phyloP scores from a whole-genome alignment of 108 stramenopile genomes.

The Cyclotella atomus region DNA sequence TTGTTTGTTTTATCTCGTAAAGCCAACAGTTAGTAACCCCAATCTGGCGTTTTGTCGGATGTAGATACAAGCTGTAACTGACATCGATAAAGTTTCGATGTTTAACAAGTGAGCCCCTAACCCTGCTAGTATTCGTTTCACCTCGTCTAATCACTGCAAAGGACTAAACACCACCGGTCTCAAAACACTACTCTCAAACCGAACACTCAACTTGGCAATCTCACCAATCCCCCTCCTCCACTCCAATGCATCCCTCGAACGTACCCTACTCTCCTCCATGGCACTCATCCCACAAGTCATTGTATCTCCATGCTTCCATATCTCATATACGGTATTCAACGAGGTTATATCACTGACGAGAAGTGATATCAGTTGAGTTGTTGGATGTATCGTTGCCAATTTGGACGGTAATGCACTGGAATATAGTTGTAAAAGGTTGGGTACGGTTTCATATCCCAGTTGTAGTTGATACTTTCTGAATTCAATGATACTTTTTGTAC shows the following conservation, averaged over 20 bases:
- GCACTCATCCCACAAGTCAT: conserved; percentile 47
- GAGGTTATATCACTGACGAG: conserved; percentile 64
- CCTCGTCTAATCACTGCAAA: too few species aligned
- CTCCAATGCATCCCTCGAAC: conserved; percentile 55
- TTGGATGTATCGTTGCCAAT: conserved; percentile 62
- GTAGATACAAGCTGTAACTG: too few species aligned
- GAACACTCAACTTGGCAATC: conserved; percentile 63
- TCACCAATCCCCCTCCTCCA: conserved; percentile 66
- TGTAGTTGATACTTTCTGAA: conserved; percentile 68
- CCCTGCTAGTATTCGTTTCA: too few species aligned
- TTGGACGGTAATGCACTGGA: conserved; percentile 69
- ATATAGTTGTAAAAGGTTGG: conserved; percentile 63
- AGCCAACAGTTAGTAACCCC: too few species aligned
- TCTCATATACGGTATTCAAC: conserved; percentile 75
- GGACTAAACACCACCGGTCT: conserved; percentile 56
- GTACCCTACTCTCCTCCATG: conserved; percentile 65
- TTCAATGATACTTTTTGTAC: conserved; percentile 55
- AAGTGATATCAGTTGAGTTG: conserved; percentile 59
- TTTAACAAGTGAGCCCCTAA: too few species aligned
- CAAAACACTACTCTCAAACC: conserved; percentile 58
- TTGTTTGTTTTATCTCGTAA: too few species aligned
- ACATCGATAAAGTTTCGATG: too few species aligned
- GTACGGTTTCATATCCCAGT: conserved; percentile 78
- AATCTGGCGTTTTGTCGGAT: too few species aligned
- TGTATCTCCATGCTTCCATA: conserved; percentile 72